Percentiles rank a stretch among this genome's conserved stretches.
phyloP scores from a whole-genome alignment of 2,329 filamentous ascomycete genomes.

The Pseudocercospora pini-densiflorae region DNA sequence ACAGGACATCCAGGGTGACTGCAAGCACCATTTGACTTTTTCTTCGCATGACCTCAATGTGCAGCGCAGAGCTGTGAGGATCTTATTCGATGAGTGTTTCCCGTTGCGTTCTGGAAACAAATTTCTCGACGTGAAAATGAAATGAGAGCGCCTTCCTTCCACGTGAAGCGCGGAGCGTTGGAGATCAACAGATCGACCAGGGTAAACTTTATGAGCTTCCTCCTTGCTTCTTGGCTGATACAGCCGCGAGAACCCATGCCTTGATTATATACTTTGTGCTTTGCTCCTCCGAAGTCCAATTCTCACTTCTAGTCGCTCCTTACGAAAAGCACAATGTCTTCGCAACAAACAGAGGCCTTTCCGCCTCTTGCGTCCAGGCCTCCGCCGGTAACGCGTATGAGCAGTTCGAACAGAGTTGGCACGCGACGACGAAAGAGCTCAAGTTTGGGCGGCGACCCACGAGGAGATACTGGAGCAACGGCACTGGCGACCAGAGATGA shows the following conservation, averaged over 20 bases:
- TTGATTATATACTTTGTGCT: background rate
- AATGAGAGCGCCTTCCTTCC: background rate
- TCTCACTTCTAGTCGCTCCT: conserved; percentile 26
- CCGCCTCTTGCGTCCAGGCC: conserved; percentile 18
- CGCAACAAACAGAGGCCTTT: conserved; percentile 24
- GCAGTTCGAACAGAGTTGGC: conserved; percentile 21
- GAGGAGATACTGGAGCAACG: conserved; percentile 57
- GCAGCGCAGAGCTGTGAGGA: background rate
- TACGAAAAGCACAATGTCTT: conserved; percentile 19
- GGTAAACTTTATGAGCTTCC: background rate
- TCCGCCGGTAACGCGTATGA: conserved; percentile 19
- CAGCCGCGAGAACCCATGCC: background rate
- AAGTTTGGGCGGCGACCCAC: conserved; percentile 56
- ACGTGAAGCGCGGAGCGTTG: background rate
- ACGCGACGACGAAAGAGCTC: conserved; percentile 37
- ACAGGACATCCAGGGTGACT: background rate
- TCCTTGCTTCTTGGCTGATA: conserved; percentile 8
- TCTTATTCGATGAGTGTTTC: background rate
- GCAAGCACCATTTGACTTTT: background rate
- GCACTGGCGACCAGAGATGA: conserved; percentile 52
- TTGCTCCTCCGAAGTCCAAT: background rate
- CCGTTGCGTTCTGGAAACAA: background rate
- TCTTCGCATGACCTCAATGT: background rate
- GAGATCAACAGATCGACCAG: background rate
- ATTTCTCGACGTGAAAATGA: background rate